phyloP scores from a whole-genome alignment of 495 filamentous ascomycete species.

The Hapsidospora chrysogenum region DNA sequence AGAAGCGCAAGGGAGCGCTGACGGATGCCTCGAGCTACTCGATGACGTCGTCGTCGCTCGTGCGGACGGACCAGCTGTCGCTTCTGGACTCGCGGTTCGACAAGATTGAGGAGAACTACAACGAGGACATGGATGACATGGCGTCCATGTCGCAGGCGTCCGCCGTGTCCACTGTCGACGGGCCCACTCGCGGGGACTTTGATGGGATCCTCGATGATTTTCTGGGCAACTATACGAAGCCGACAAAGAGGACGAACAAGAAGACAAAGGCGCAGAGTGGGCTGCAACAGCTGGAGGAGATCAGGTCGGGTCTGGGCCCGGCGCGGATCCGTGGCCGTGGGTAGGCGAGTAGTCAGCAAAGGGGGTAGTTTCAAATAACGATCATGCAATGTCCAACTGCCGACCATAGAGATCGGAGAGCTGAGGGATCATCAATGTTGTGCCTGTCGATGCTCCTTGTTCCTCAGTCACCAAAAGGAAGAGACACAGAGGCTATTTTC shows the following conservation, averaged over 20 bases:
- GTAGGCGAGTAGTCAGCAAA: no score
- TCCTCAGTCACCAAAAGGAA: no score
- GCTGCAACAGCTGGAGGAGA: conserved; percentile 78
- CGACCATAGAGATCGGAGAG: no score
- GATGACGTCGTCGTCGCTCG: conserved; percentile 87
- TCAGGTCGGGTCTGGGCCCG: conserved; percentile 64
- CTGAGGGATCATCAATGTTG: no score
- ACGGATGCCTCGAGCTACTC: conserved; percentile 83
- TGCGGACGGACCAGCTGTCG: conserved; percentile 74
- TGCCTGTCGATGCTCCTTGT: no score
- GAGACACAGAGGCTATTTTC: no score
- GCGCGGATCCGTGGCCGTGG: conserved; percentile 23
- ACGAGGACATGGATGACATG: conserved; percentile 51
- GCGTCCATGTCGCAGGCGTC: conserved; percentile 28
- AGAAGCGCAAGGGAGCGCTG: conserved; percentile 82
- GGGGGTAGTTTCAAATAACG: no score
- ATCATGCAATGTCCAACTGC: no score
- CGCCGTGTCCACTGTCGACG: conserved; percentile 32
- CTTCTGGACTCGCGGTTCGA: conserved; percentile 85
- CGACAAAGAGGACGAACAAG: conserved; percentile 67
- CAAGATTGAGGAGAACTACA: conserved; percentile 69
- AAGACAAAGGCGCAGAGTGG: conserved; percentile 70
- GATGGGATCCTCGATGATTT: conserved; percentile 90
- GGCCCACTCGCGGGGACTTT: conserved; percentile 54
- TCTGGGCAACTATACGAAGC: conserved; percentile 54